Evolutionary conservation across 179 eudicot genomes (phyloP), one percentile per base, ranked within the genome.

Genomic region (Sideroxylon spinosum): DNA sequence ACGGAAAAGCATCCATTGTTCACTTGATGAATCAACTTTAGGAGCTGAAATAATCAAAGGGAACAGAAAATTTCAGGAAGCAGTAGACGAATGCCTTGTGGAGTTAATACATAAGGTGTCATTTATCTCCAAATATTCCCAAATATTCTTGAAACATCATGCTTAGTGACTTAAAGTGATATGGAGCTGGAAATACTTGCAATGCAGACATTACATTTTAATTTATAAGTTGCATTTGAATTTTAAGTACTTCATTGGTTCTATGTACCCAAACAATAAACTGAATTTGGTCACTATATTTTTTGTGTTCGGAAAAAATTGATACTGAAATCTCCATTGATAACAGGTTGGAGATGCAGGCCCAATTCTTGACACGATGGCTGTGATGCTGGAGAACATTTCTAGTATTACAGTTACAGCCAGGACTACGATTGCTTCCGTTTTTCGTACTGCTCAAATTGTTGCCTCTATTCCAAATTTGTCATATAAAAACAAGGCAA

Each of bases 261-360:
- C 56, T 16, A 17, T 10, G 69, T 65, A 46, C 16, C 23, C 13
- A 17, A 61, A 2, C 28, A 69, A 19, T 48, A 9, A 25, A 62
- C 59, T 48, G 61, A 50, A 63, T 64, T 26, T 64, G 26, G 20
- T 46, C 46, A 23, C 7, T 4, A 20, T 64, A 17, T 48, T 11
- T 63, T 6, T 17, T 6, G 23, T 63, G 22, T 25, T 75, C 26
- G 4, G 7, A 20, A 13, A 23, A 37, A 23, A 19, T 14, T 63
- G n/a, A 7, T 53, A 2, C 13, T 72, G 23, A 46, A 13, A 10
- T 79, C 73, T 61, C 19, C 4, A 56, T 62, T 73, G 66, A 44
- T 74, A 82, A 78, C 90, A 96, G 99, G 98, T 96, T 77, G 99
- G 99, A 85, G 98, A 96, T 87, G 99, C 97, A 50, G 92, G 98